Evolutionary conservation across 2,329 filamentous ascomycete genomes (phyloP), one percentile per base, ranked within the genome.

Genomic region (Ophiostoma populinum): DNA sequence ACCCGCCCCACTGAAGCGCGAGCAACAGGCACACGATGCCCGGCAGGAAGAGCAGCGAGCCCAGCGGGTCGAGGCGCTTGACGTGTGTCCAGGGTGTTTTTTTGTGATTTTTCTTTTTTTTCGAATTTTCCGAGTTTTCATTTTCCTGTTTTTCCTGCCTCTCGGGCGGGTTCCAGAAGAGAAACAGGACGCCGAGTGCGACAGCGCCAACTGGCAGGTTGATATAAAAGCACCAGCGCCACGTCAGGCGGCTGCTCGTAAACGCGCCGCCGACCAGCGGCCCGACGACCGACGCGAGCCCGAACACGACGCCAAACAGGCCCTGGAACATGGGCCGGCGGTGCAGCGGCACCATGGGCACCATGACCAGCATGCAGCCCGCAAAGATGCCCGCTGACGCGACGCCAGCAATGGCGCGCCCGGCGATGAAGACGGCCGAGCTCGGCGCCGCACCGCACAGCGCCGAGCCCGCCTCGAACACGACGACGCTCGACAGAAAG

Each of bases 1-100:
- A 47, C 15, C 53, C 55, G 34, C 55, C 55, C 58, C 57, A 63
- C 39, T 62, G 56, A 7, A 65, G 48, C 6, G 59, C 60, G 15
- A 65, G 47, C 2, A 62, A 45, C 7, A 62, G 53, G 38, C 56
- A 61, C 26, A 61, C 46, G 12, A 59, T 52, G 12, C 53, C 38
- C 10, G 47, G 47, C 25, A 46, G 34, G 22, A 49, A 40, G 15
- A 46, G 26, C 4, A 42, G 2, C 8, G 37, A 42, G 32, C 46
- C 46, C 16, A 39, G n/a, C 2, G 37, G 31, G 30, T 48, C 46
- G 34, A 46, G 32, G 37, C 60, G 54, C n/a, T 51, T 32, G 12
- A 60, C 19, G n/a, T n/a, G n/a, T n/a, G n/a, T n/a, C n/a, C n/a
- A n/a, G n/a, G n/a, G n/a, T n/a, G n/a, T n/a, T n/a, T n/a, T n/a